These are phyloP conservation scores for Chalaropsis thielavioides DNA, from an alignment of 2,329 filamentous ascomycete species.

Conservation along the genomic window DNA sequence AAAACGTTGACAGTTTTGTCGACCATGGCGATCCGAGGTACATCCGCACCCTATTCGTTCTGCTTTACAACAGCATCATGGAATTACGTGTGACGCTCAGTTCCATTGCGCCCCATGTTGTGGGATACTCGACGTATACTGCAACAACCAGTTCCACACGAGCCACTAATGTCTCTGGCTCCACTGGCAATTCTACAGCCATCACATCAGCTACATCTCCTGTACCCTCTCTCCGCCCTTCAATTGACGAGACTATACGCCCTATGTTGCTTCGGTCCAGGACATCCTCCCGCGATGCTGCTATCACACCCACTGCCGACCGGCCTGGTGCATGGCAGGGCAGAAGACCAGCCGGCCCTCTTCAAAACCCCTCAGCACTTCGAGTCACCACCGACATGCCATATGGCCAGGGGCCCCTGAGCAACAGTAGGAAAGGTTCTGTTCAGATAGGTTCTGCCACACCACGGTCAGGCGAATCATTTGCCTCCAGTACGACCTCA, in stretches of 20 bases:
- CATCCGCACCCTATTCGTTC: conserved; percentile 48
- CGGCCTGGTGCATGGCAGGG: conserved; percentile 29
- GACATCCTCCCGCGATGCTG: conserved; percentile 32
- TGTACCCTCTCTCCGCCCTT: conserved; percentile 4
- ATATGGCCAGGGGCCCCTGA: conserved; percentile 32
- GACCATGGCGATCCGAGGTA: conserved; percentile 52
- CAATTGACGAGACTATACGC: conserved; percentile 34
- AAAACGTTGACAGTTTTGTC: conserved; percentile 49
- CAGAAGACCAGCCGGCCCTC: conserved; percentile 24
- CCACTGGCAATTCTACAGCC: conserved; percentile 1
- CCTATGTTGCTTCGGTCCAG: conserved; percentile 21
- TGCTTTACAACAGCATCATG: conserved; percentile 53
- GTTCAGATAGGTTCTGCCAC: conserved; percentile 47
- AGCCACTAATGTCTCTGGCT: neutral
- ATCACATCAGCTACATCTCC: conserved; percentile 12
- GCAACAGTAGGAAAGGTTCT: conserved; percentile 28
- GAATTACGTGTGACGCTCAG: conserved; percentile 45
- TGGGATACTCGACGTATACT: conserved; percentile 5
- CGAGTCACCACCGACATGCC: conserved; percentile 42
- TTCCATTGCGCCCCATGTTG: conserved; percentile 21
- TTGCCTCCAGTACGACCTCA: conserved; percentile 39
- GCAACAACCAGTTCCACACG: conserved; percentile 7
- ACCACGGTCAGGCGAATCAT: conserved; percentile 71
- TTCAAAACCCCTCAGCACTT: conserved; percentile 39
- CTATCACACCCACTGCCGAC: conserved; percentile 39